Evolutionary conservation across 2,329 filamentous ascomycete genomes (phyloP).

Genomic region (Calycina herbarum): DNA sequence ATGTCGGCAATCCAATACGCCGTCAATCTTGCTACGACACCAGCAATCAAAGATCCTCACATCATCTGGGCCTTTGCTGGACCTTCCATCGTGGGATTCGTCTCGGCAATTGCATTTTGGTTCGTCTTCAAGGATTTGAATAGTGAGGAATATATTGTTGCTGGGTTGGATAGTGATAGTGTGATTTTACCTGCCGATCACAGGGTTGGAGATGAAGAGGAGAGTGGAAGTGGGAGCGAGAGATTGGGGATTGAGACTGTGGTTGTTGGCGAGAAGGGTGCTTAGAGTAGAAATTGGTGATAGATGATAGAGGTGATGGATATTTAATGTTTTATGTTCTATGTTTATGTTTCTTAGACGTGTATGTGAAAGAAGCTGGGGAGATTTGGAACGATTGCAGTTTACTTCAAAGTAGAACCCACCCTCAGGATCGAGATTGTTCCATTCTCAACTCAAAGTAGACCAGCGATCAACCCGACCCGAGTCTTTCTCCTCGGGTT

Average conservation of each 20-base stretch:
- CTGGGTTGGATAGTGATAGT: neutral
- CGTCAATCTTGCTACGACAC: slow-evolving; percentile 47
- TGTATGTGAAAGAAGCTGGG: neutral
- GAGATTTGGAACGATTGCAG: no score
- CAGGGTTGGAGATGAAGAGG: neutral
- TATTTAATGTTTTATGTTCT: neutral
- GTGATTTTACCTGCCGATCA: neutral
- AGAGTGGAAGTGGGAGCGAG: neutral
- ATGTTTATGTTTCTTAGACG: neutral
- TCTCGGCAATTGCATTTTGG: slow-evolving; percentile 48
- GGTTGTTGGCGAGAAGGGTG: neutral
- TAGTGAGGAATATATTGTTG: slow-evolving; percentile 43
- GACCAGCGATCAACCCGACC: no score
- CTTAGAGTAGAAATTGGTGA: neutral
- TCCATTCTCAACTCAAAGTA: no score
- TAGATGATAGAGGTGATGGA: neutral
- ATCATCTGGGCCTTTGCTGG: slow-evolving; percentile 52
- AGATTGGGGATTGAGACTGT: neutral
- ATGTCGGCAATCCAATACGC: slow-evolving; percentile 48
- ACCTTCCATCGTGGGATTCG: slow-evolving; percentile 46
- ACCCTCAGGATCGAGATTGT: no score
- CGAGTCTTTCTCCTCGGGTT: no score
- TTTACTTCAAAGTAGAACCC: no score
- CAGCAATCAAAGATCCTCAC: slow-evolving; percentile 49
- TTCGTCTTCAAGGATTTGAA: slow-evolving; percentile 50